Conservation (phyloP, 2,329 filamentous ascomycete species). For the Aspergillus nomiae region DNA sequence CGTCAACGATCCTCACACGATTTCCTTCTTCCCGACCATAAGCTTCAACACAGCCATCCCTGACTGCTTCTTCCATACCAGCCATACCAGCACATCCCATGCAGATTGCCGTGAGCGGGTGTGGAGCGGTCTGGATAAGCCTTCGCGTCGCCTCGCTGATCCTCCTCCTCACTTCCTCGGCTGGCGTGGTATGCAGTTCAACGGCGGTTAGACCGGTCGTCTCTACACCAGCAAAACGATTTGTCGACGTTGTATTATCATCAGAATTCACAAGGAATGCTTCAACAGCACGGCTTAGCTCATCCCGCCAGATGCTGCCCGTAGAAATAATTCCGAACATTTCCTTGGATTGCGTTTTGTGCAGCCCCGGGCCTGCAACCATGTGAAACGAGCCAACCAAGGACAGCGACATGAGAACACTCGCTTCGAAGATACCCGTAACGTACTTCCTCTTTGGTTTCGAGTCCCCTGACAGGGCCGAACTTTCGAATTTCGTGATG, state of each 20-base stretch:
- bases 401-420: conserved; percentile 66
- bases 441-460: conserved; percentile 54
- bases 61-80: conserved; percentile 76
- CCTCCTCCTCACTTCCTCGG: conserved; percentile 63
- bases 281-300: conserved; percentile 67
- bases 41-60: conserved; percentile 65
- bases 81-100: conserved; percentile 92
- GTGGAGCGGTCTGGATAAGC: conserved; percentile 55
- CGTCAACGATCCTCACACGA: conserved; percentile 73
- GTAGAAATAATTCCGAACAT: conserved; percentile 87
- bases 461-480: conserved; percentile 26
- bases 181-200: conserved; percentile 72
- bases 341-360: conserved; percentile 42
- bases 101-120: conserved; percentile 68
- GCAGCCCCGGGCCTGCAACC: conserved; percentile 22
- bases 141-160: conserved; percentile 70
- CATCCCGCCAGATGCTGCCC: conserved; percentile 77
- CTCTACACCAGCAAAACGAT: conserved; percentile 75
- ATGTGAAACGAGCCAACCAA: conserved; percentile 46
- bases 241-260: conserved; percentile 32
- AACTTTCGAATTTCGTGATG: conserved; percentile 30
- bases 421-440: conserved; percentile 86
- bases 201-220: conserved; percentile 79
- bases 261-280: conserved; percentile 60
- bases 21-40: conserved; percentile 62